A percentile compares a stretch with the other conserved stretches of the same genome.
phyloP scores from a whole-genome alignment of 805 yeast genomes.

The Cyberlindnera maritima region DNA sequence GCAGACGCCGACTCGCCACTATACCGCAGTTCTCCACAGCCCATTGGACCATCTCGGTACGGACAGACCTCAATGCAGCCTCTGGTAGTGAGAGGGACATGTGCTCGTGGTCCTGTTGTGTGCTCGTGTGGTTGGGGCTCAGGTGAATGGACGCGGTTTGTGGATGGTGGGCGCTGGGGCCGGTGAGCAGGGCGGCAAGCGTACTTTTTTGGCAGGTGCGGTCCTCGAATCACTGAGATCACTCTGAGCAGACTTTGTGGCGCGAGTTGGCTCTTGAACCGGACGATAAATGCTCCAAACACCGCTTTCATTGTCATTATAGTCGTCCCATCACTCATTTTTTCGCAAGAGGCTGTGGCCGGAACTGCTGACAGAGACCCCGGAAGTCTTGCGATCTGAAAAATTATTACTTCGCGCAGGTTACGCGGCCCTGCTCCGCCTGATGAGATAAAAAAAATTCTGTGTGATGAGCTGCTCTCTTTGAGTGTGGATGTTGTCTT shows the following conservation, averaged over 20 bases:
- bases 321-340: conserved; percentile 2
- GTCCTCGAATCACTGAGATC: too few relatives aligned
- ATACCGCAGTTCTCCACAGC: conserved; percentile 4
- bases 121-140: neutral
- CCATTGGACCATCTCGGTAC: conserved; percentile 12
- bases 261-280: neutral
- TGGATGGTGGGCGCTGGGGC: neutral
- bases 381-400: too few relatives aligned
- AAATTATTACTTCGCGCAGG: too few relatives aligned
- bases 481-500: neutral
- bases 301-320: neutral
- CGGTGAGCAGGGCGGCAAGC: neutral
- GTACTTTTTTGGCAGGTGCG: neutral
- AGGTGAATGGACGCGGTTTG: neutral
- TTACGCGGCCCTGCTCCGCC: neutral
- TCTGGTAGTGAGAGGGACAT: conserved; percentile 5
- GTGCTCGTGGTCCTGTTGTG: neutral
- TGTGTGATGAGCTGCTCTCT: neutral
- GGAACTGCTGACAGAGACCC: too few relatives aligned
- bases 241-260: neutral
- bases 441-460: neutral
- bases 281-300: neutral
- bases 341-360: conserved; percentile 1
- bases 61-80: conserved; percentile 2
- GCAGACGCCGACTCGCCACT: conserved; percentile 4